Percentiles rank a stretch among this genome's conserved stretches.
Evolutionary conservation across 1,284 basidiomycete genomes (phyloP).

Genomic region (Ganoderma resinaceum): DNA sequence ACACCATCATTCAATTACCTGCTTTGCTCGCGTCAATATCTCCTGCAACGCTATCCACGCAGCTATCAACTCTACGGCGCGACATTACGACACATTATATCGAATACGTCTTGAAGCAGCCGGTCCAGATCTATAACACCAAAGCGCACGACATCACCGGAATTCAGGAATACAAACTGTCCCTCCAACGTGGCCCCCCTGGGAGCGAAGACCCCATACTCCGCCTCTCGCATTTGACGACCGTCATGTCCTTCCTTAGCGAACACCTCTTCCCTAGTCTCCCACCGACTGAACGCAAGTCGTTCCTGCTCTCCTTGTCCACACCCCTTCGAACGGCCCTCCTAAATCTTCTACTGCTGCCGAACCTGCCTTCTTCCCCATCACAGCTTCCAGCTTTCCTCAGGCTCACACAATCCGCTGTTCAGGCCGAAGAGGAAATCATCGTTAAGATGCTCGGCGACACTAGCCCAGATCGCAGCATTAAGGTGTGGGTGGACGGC

Average conservation of each 20-base stretch:
- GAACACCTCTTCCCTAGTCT: conserved; percentile 61
- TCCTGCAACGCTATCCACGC: conserved; percentile 56
- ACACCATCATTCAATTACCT: conserved; percentile 56
- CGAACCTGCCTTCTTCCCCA: conserved; percentile 70
- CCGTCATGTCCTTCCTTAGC: conserved; percentile 62
- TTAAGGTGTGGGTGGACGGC: conserved; percentile 68
- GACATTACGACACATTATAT: conserved; percentile 68
- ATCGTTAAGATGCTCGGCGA: conserved; percentile 59
- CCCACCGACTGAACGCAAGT: conserved; percentile 50
- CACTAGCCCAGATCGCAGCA: conserved; percentile 54
- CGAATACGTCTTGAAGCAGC: conserved; percentile 61
- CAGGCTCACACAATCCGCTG: conserved; percentile 57
- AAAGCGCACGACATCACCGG: conserved; percentile 41
- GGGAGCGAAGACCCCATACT: conserved; percentile 44
- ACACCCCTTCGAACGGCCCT: conserved; percentile 65
- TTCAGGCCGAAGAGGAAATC: conserved; percentile 67
- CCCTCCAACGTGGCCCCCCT: conserved; percentile 54
- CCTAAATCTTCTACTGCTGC: conserved; percentile 69
- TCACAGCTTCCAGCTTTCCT: conserved; percentile 67
- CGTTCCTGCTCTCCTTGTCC: conserved; percentile 60
- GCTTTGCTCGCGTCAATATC: conserved; percentile 67
- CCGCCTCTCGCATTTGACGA: conserved; percentile 61
- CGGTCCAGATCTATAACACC: conserved; percentile 49
- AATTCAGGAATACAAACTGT: conserved; percentile 50
- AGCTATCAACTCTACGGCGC: conserved; percentile 67